Percentiles rank a stretch among this genome's conserved stretches.
Conservation (phyloP, 1,284 basidiomycete genomes). For the Pseudozyma flocculosa region DNA sequence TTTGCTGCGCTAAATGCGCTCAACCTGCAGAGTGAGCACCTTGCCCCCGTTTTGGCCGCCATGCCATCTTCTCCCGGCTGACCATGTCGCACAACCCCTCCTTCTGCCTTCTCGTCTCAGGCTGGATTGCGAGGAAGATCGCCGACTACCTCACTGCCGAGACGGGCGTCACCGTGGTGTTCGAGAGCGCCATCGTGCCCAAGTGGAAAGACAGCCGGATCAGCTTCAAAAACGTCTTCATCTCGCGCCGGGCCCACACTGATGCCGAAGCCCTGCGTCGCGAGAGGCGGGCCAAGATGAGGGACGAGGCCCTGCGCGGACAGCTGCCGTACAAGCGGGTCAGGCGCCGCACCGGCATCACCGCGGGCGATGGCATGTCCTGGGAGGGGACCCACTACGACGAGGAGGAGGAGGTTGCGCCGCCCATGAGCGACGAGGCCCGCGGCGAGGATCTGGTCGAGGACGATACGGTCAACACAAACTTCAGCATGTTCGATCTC, state of each 20-base stretch:
- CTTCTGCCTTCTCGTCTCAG: conserved; percentile 60
- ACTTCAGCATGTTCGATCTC: conserved; percentile 57
- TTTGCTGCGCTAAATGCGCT: conserved; percentile 87
- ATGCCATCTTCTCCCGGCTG: background rate
- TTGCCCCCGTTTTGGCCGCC: too few species aligned
- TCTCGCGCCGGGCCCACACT: conserved; percentile 72
- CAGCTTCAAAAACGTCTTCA: conserved; percentile 93
- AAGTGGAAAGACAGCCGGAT: conserved; percentile 95
- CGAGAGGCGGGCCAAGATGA: conserved; percentile 16
- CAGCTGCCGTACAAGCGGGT: conserved; percentile 16
- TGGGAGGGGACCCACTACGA: conserved; percentile 52
- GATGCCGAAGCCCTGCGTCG: conserved; percentile 42
- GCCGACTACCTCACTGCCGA: conserved; percentile 90
- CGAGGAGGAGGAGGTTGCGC: conserved; percentile 49
- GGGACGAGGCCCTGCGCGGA: conserved; percentile 1
- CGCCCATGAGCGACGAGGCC: conserved; percentile 44
- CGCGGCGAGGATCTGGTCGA: conserved; percentile 36
- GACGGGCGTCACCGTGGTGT: conserved; percentile 90
- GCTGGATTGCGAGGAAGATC: conserved; percentile 82
- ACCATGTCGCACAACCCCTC: too few species aligned
- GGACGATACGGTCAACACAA: conserved; percentile 45
- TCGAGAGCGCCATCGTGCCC: conserved; percentile 95
- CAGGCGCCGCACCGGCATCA: conserved; percentile 33
- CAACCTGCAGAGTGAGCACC: conserved; percentile 75
- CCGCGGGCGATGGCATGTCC: conserved; percentile 50